These are phyloP conservation scores for Tolypocladium nubicola DNA, from an alignment of 2,329 filamentous ascomycete species.

Conservation along the genomic window DNA sequence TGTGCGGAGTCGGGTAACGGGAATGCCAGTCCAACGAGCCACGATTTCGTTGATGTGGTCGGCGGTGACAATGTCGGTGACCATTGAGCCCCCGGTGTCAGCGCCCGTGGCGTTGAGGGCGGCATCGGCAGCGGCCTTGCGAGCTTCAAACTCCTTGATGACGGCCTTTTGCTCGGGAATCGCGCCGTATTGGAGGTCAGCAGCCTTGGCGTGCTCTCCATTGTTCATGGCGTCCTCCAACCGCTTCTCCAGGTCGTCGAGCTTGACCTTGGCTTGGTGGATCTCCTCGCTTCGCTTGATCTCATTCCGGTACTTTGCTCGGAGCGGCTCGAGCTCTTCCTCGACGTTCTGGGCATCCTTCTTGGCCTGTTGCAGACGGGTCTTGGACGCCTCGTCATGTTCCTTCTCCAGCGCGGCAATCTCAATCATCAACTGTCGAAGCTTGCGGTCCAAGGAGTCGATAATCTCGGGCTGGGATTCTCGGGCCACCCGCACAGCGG, in stretches of 20 bases:
- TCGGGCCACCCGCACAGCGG: slow-evolving; percentile 87
- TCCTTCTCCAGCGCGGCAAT: slow-evolving; percentile 92
- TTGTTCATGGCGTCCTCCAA: slow-evolving; percentile 85
- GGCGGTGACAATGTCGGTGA: slow-evolving; percentile 88
- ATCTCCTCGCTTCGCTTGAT: slow-evolving; percentile 85
- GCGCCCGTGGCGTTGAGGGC: slow-evolving; percentile 43
- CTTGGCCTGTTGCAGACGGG: slow-evolving; percentile 70
- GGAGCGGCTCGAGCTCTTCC: slow-evolving; percentile 82
- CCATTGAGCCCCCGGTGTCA: slow-evolving; percentile 59
- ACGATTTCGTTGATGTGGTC: slow-evolving; percentile 99
- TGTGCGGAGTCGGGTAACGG: slow-evolving; percentile 85
- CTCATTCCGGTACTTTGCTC: slow-evolving; percentile 92
- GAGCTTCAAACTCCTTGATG: slow-evolving; percentile 72
- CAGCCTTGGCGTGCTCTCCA: slow-evolving; percentile 75
- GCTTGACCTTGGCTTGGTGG: slow-evolving; percentile 88
- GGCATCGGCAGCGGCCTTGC: slow-evolving; percentile 70
- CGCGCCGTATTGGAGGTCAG: slow-evolving; percentile 92
- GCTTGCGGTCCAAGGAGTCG: slow-evolving; percentile 83
- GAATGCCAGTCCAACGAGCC: slow-evolving; percentile 94
- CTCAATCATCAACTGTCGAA: slow-evolving; percentile 90
- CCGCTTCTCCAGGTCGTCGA: slow-evolving; percentile 85
- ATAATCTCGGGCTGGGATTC: slow-evolving; percentile 95
- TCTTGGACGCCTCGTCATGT: slow-evolving; percentile 84
- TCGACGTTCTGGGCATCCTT: slow-evolving; percentile 90
- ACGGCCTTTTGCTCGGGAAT: slow-evolving; percentile 81